Evolutionary conservation across 805 yeast species (phyloP), one percentile per base, ranked within the genome.

Genomic region (Myxozyma nipponensis): DNA sequence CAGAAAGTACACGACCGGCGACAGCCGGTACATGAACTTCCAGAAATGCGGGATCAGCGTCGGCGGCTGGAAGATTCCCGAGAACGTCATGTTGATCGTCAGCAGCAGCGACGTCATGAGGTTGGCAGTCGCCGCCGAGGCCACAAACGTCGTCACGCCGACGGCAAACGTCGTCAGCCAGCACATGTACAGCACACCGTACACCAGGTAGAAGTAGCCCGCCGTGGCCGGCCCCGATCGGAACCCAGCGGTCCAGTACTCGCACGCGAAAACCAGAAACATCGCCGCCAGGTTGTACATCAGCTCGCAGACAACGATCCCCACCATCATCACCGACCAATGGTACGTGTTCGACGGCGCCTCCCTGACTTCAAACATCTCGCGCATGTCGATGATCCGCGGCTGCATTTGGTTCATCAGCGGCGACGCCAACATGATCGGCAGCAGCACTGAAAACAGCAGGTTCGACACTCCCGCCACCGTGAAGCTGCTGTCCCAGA

Each of bases 21-120:
- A 82, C 19, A 73, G 74, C 58, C 84, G 77, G 77, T 84, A 82
- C 89, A 86, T 84, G 65, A 84, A 86, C 42, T 77, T 80, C 95
- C 95, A 86, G 72, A 86, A 86, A 1, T 86, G 81, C 10, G 95
- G 93, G 82, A 85, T 76, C 46, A 73, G 68, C 2, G 54, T 37
- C 4, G 69, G 69, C 17, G 81, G 78, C 62, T 82, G 86, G 52
- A 82, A 71, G 49, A 83, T 83, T 70, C 90, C 88, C 65, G 85
- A 75, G 70, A 85, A 84, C 21, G 82, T 70, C 49, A 83, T 73
- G 60, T 77, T 66, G 63, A 84, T 76, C 32, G 83, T 70, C 64
- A 79, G 76, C 54, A 78, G 66, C 57, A 84, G 66, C 39, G 83
- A 75, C 46, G 76, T 69, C 41, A 83, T 66, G 47, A 81, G 81